These are phyloP conservation scores for Kwoniella pini DNA, from an alignment of 768 basidiomycete genomes.

Conservation along the genomic window DNA sequence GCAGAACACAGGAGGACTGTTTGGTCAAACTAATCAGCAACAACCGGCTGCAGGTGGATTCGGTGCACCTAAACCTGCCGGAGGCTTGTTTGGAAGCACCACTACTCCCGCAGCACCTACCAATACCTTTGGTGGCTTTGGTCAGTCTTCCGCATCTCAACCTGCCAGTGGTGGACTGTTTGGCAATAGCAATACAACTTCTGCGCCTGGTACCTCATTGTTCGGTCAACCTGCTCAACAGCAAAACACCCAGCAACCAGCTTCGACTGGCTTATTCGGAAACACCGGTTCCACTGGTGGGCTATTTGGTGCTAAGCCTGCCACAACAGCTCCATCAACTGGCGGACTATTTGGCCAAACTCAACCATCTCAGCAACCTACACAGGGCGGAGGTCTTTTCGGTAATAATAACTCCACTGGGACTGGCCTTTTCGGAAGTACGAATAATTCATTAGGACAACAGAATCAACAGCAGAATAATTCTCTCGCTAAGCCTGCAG, in stretches of 20 bases:
- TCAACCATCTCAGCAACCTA: conserved; percentile 24
- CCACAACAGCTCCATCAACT: conserved; percentile 32
- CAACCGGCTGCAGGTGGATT: conserved; percentile 45
- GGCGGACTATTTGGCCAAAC: conserved; percentile 54
- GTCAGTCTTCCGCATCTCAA: conserved; percentile 26
- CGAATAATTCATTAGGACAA: conserved; percentile 52
- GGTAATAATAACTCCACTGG: conserved; percentile 29
- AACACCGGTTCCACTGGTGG: conserved; percentile 30
- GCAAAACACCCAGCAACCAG: conserved; percentile 25
- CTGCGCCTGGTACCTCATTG: conserved; percentile 20
- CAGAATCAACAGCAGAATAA: conserved; percentile 49
- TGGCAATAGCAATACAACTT: conserved; percentile 14
- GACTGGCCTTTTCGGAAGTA: conserved; percentile 45
- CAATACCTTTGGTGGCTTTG: conserved; percentile 33
- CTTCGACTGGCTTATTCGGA: conserved; percentile 30
- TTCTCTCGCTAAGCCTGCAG: conserved; percentile 30
- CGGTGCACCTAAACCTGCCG: conserved; percentile 22
- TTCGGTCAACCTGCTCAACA: conserved; percentile 34
- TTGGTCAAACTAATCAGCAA: conserved; percentile 42
- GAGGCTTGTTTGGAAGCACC: conserved; percentile 34
- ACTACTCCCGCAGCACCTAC: conserved; percentile 20
- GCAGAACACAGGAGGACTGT: conserved; percentile 41
- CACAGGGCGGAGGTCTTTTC: conserved; percentile 15
- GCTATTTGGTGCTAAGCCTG: conserved; percentile 28
- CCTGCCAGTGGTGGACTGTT: conserved; percentile 37